phyloP scores from a whole-genome alignment of 2,329 filamentous ascomycete genomes.

The Epicoccum sorghinum region DNA sequence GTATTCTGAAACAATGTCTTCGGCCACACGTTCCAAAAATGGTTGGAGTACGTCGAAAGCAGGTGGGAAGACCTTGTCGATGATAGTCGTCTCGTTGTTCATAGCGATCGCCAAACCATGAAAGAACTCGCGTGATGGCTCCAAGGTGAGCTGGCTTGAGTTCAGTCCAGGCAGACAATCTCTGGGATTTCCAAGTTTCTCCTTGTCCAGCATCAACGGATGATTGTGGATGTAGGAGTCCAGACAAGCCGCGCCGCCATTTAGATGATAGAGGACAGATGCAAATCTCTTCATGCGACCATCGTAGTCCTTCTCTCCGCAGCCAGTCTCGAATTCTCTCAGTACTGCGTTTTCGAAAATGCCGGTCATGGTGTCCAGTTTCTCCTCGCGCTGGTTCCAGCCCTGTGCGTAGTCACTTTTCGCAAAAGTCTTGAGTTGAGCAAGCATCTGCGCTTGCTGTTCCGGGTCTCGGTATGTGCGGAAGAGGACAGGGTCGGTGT shows the following conservation, averaged over 20 bases:
- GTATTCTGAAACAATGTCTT: slow-evolving; percentile 85
- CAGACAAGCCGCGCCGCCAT: slow-evolving; percentile 77
- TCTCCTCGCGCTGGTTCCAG: slow-evolving; percentile 72
- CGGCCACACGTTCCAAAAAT: slow-evolving; percentile 80
- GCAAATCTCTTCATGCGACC: slow-evolving; percentile 89
- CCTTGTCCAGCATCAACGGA: slow-evolving; percentile 76
- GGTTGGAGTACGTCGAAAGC: slow-evolving; percentile 73
- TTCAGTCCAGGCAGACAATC: slow-evolving; percentile 78
- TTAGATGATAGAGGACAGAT: slow-evolving; percentile 79
- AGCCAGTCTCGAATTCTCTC: slow-evolving; percentile 90
- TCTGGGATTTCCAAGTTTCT: slow-evolving; percentile 73
- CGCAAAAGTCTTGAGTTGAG: slow-evolving; percentile 78
- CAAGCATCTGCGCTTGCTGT: slow-evolving; percentile 86
- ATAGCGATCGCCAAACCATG: slow-evolving; percentile 73
- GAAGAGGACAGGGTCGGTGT: slow-evolving; percentile 83
- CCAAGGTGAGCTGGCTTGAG: slow-evolving; percentile 71
- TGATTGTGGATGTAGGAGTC: slow-evolving; percentile 91
- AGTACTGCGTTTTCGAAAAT: slow-evolving; percentile 92
- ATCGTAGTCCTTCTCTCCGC: slow-evolving; percentile 85
- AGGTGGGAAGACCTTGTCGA: slow-evolving; percentile 81
- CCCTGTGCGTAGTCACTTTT: slow-evolving; percentile 81
- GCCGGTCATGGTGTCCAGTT: slow-evolving; percentile 73
- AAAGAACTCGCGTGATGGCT: slow-evolving; percentile 84
- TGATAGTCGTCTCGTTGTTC: slow-evolving; percentile 81
- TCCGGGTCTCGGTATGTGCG: slow-evolving; percentile 86